phyloP scores from a whole-genome alignment of 805 yeast species.

The Metschnikowia bowlesiae region DNA sequence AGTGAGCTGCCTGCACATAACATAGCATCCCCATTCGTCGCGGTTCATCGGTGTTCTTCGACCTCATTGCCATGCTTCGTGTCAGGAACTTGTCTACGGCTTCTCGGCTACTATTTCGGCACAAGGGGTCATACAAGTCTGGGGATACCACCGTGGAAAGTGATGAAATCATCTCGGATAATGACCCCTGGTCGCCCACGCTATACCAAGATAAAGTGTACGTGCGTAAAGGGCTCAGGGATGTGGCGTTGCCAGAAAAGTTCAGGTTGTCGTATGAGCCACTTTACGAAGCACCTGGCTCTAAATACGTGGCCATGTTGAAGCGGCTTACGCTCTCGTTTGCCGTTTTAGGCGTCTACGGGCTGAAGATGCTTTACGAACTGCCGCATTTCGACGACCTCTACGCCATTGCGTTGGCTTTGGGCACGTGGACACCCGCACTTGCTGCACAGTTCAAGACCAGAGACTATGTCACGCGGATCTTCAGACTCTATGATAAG shows the following conservation, averaged over 20 bases:
- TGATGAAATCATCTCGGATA: conserved; percentile 37
- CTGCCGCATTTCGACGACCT: conserved; percentile 51
- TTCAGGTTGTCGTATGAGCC: conserved; percentile 57
- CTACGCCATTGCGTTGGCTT: conserved; percentile 41
- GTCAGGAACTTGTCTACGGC: conserved; percentile 7
- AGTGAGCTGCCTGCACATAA: background rate
- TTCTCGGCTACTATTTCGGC: conserved; percentile 9
- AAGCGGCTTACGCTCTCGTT: conserved; percentile 61
- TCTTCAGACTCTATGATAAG: conserved; percentile 64
- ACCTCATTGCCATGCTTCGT: conserved; percentile 5
- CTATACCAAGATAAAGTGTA: conserved; percentile 40
- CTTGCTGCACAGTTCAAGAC: conserved; percentile 48
- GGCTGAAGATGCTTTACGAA: conserved; percentile 54
- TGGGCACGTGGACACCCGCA: conserved; percentile 55
- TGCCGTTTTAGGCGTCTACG: conserved; percentile 55
- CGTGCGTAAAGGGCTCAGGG: conserved; percentile 33
- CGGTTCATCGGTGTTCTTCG: no score
- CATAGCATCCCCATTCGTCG: background rate
- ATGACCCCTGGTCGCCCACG: conserved; percentile 46
- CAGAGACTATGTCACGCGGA: conserved; percentile 63
- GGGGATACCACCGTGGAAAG: conserved; percentile 36
- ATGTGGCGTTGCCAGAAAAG: conserved; percentile 47
- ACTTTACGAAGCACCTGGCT: conserved; percentile 59
- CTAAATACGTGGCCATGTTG: conserved; percentile 56
- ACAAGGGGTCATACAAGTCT: conserved; percentile 19